Conservation (phyloP, 2,329 filamentous ascomycete species). For the Eutypa lata region DNA sequence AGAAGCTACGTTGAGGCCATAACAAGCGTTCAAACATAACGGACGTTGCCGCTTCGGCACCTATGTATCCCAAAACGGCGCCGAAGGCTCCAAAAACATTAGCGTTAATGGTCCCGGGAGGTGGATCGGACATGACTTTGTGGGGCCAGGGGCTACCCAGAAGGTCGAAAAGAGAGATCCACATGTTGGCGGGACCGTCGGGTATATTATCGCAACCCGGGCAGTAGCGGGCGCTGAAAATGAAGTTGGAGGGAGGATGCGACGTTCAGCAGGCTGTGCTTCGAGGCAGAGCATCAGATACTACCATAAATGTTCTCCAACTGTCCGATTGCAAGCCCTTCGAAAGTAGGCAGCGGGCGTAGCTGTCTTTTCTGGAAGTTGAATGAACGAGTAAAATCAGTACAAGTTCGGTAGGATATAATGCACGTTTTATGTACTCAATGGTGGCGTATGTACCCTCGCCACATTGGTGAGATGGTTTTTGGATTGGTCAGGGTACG, state of each 20-base stretch:
- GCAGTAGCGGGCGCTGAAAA: no score
- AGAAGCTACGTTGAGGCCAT: background rate
- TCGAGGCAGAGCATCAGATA: no score
- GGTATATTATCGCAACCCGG: background rate
- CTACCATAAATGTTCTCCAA: no score
- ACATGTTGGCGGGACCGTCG: background rate
- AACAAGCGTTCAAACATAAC: background rate
- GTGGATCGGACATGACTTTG: background rate
- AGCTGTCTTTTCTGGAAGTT: no score
- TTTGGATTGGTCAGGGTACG: no score
- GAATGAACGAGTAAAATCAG: background rate
- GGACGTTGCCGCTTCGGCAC: background rate
- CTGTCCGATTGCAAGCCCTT: no score
- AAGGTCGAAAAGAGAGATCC: background rate
- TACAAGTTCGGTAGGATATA: background rate
- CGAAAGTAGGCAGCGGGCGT: no score
- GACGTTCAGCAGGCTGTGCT: no score
- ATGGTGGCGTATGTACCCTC: no score
- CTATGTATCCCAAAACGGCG: constrained; percentile 3
- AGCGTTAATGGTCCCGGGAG: background rate
- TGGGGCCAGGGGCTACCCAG: background rate
- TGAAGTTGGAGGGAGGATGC: no score
- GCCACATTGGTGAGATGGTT: no score
- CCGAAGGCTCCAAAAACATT: constrained; percentile 2
- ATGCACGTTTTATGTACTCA: background rate